Base-by-base conservation (phyloP, 495 filamentous ascomycete genomes). In the Clohesyomyces aquaticus region DNA sequence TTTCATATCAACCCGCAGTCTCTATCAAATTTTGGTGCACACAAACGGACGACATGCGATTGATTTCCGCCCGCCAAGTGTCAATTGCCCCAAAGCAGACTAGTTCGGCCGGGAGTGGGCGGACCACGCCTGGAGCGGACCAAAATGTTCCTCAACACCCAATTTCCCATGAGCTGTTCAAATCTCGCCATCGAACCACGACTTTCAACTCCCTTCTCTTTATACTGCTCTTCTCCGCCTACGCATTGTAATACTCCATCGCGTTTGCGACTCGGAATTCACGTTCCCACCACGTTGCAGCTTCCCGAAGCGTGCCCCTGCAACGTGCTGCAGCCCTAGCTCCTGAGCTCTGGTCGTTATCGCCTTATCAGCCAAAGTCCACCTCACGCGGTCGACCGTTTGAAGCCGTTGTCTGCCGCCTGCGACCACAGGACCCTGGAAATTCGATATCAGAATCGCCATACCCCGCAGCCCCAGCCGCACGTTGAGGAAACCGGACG, bases 271-370 rank as follows among this genome's bases (percentile, higher is more conserved):
- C 51, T n/a, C n/a, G n/a, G n/a, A n/a, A n/a, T 32, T 55, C 35
- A 19, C 32, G 10, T 28, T 28, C 32, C 22, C 14, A 55, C 14
- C 14, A 55, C 3, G 43, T 18, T n/a, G 43, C 14, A 22, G 14
- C 19, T 19, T 38, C 51, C 29, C n/a, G 51, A 16, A 55, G 29
- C 51, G 29, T 19, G 51, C 51, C 51, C 51, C 51, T 55, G 51
- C n/a, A 38, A 23, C 29, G 3, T 38, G 28, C 58, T 52, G 48
- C 47, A 61, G 47, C 58, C 58, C 58, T 52, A 52, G 46, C 58
- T 61, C 58, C 58, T 61, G 58, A 61, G 58, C 58, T 61, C 26
- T 41, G 8, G 14, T 42, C 58, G 58, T 61, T 61, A 61, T 61
- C 58, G 58, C 28, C 58, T 61, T 61, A 61, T 61, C 58, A 53